These are phyloP conservation scores for Pestalotiopsis sp. DNA, from an alignment of 2,329 filamentous ascomycete genomes.

Conservation along the genomic window DNA sequence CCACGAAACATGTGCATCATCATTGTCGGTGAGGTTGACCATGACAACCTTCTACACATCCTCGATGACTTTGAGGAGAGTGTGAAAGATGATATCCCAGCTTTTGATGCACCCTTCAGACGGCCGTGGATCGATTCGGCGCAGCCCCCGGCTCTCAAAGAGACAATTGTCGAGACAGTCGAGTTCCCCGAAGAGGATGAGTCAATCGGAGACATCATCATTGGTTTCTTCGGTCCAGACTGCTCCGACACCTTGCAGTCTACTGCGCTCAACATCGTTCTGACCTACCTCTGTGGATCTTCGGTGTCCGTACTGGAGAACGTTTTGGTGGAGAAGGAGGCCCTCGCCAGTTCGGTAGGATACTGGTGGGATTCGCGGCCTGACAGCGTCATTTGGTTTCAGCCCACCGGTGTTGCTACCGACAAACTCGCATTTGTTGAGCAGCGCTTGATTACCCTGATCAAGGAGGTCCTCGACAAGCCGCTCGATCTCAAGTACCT, in stretches of 20 bases:
- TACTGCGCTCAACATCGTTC: slow-evolving; percentile 76
- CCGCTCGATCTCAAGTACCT: slow-evolving; percentile 90
- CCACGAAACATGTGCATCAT: slow-evolving; percentile 92
- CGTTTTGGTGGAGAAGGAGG: slow-evolving; percentile 87
- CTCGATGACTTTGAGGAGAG: slow-evolving; percentile 87
- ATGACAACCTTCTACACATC: slow-evolving; percentile 76
- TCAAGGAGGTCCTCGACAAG: slow-evolving; percentile 78
- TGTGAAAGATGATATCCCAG: slow-evolving; percentile 80
- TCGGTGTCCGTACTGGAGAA: slow-evolving; percentile 94
- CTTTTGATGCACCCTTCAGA: slow-evolving; percentile 74
- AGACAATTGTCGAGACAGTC: slow-evolving; percentile 75
- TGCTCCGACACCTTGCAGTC: slow-evolving; percentile 70
- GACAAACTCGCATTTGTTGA: slow-evolving; percentile 84
- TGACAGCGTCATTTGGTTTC: slow-evolving; percentile 82
- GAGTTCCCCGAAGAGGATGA: slow-evolving; percentile 98
- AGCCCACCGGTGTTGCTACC: slow-evolving; percentile 83
- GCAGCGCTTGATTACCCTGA: slow-evolving; percentile 79
- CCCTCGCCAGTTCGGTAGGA: slow-evolving; percentile 83
- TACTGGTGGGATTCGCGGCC: slow-evolving; percentile 81
- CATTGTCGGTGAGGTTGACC: slow-evolving; percentile 89
- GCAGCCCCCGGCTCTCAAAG: slow-evolving; percentile 71
- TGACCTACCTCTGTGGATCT: slow-evolving; percentile 89
- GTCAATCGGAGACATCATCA: slow-evolving; percentile 83
- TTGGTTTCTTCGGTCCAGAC: slow-evolving; percentile 85
- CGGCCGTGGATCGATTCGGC: slow-evolving; percentile 90